Conservation (phyloP, 78 protist species). For the Speleostelium caveatum region DNA sequence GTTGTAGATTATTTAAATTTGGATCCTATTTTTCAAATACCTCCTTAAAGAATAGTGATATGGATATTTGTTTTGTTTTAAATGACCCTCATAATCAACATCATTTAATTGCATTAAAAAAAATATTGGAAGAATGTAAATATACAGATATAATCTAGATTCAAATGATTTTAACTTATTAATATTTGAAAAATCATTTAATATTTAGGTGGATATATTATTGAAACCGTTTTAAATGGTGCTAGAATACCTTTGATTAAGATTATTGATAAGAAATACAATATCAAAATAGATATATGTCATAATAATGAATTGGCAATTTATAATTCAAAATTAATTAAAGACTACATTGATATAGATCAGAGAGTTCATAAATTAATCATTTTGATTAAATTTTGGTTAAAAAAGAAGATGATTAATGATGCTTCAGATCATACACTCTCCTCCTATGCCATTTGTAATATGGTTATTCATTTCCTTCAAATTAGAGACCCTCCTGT, state of each 20-base stretch:
- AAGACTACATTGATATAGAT: constrained; percentile 21
- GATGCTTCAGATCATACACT: constrained; percentile 41
- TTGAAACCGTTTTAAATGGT: not conserved
- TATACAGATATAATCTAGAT: not conserved
- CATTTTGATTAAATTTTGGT: constrained; percentile 39
- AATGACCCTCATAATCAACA: not conserved
- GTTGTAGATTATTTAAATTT: not conserved
- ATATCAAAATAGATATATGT: constrained; percentile 30
- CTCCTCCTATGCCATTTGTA: constrained; percentile 25
- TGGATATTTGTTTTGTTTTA: constrained; percentile 1
- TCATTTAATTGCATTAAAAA: not conserved
- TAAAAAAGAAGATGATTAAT: constrained; percentile 5
- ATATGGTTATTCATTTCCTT: constrained; percentile 16
- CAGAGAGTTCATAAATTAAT: constrained; percentile 3
- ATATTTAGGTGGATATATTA: not conserved
- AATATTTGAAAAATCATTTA: not conserved
- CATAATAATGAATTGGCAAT: constrained; percentile 45
- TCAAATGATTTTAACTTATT: not conserved
- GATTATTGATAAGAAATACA: constrained; percentile 4
- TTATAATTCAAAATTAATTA: constrained; percentile 18
- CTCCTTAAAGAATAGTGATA: constrained; percentile 10
- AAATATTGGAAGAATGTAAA: not conserved
- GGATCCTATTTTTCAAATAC: not conserved
- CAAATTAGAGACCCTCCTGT: constrained; percentile 16
- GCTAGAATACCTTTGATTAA: constrained; percentile 52